Conservation (phyloP, 1,139 yeast genomes). For the Yamadazyma diospyri region DNA sequence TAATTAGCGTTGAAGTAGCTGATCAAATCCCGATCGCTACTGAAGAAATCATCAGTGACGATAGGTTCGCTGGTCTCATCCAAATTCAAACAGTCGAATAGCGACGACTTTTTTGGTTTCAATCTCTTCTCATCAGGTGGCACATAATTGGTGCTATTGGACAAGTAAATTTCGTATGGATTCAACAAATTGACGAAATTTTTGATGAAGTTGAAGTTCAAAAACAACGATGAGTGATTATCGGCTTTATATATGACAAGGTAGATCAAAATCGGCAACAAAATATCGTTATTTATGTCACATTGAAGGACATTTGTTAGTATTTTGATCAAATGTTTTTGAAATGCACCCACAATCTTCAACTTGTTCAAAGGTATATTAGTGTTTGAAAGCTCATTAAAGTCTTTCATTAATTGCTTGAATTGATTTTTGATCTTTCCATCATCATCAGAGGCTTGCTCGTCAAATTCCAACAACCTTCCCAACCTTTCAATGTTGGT, state of each 20-base stretch:
- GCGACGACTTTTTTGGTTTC: conserved; percentile 12
- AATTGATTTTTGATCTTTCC: neutral
- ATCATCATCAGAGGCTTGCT: neutral
- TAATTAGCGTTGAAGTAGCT: conserved; percentile 25
- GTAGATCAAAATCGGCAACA: conserved; percentile 40
- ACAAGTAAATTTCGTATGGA: conserved; percentile 21
- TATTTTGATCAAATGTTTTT: conserved; percentile 27
- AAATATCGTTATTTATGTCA: conserved; percentile 36
- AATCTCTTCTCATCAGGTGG: conserved; percentile 6
- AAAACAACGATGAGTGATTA: conserved; percentile 24
- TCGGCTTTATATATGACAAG: conserved; percentile 26
- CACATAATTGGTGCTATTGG: conserved; percentile 11
- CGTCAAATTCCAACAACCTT: conserved; percentile 2
- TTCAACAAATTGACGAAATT: conserved; percentile 35
- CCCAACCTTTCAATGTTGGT: conserved; percentile 17
- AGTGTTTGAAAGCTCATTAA: conserved; percentile 14
- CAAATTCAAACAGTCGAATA: conserved; percentile 34
- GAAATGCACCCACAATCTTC: conserved; percentile 26
- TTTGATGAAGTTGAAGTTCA: conserved; percentile 37
- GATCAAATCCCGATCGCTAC: conserved; percentile 29
- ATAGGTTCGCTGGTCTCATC: conserved; percentile 15
- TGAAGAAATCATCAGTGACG: conserved; percentile 20
- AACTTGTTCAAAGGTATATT: conserved; percentile 36
- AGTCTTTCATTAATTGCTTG: conserved; percentile 13
- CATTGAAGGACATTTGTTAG: conserved; percentile 20